Base-by-base conservation (phyloP, 73 alveolate genomes). In the Paramecium sexaurelia region DNA sequence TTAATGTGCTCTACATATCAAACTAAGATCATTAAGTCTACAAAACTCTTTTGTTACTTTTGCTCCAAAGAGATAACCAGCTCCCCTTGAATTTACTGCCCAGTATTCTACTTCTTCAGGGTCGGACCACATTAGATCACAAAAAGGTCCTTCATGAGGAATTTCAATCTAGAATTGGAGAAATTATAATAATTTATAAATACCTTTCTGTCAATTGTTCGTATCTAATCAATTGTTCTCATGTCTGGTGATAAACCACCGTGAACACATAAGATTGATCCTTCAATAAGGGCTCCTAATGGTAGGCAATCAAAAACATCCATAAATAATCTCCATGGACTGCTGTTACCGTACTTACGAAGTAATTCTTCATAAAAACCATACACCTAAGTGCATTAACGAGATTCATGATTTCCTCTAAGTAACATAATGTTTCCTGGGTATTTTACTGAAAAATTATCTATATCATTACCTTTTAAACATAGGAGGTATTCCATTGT, bases 231-330 rank as follows among this genome's bases (percentile, higher is more conserved):
- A 19, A 93, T 91, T 55, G 98, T 95, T 35, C 93, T 94, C 55
- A 97, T 92, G 33, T 94, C 97, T 20, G 99, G 99, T 15, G 98
- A 95, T 55, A 96, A 93, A 32, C 99, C 99, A 9, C 99, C 99
- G 87, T 97, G 99, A 13, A 97, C 95, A 85, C 99, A 96, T 41
- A 97, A 93, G 26, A 97, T 97, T 36, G 78, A 95, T 61, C 97
- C 95, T 68, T 97, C 99, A 22, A 97, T 92, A 15, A 97, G 75
- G 4, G 99, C 99, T 15, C 95, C 95, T 15, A 95, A 33, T n/a
- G 93, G 93, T 20, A 95, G 73, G 45, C 91, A 94, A 43, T 95
- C 98, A 73, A 95, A 95, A 13, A 94, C 97, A 7, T 95, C 98
- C 45, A 93, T 94, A 91, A 93, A 95, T 56, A 92, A 92, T 61